Evolutionary conservation across 179 eudicot genomes (phyloP), one percentile per base, ranked within the genome.

Genomic region (Silene vulgaris): DNA sequence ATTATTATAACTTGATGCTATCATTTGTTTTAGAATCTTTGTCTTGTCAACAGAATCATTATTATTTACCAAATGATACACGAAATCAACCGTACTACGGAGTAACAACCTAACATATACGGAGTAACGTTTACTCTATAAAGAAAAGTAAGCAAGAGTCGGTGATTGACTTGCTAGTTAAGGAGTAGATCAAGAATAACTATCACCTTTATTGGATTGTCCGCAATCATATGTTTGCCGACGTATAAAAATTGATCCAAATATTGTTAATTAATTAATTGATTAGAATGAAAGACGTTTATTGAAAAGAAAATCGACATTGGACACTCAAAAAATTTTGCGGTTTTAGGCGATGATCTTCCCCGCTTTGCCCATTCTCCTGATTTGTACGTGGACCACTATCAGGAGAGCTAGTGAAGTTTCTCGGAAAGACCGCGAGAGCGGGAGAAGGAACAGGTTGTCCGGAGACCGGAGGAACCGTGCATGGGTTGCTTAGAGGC

Each of bases 371-470:
- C 14, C 17, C 11, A 0, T 29, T n/a, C 19, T 11, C 16, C 11
- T 62, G 21, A 5, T 26, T 19, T 0, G 72, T 66, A 16, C 67
- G 4, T 16, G 79, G 80, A 30, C 73, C 75, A 2, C 8, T 65
- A 8, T 69, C 77, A 0, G 90, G 79, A 2, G 90, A 79, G 14
- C 69, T 69, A 0, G 65, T 76, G 13, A 69, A 16, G 77, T 81
- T 19, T 19, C 82, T 90, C 0, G 98, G 97, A 43, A 93, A 85
- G 12, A 90, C 98, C 6, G 96, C 97, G 5, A 93, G 80, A 8
- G 98, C 97, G 6, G 97, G 96, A 0, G 98, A 84, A 0, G 97
- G 85, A 16, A 82, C 76, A 17, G 87, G 80, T 20, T 86, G 85
- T 0, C n/a, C 45, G 0, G 86, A 48, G 4, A 62, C 84, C 20